phyloP scores from a whole-genome alignment of 2,329 filamentous ascomycete species.

The Aspergillus ibericus region DNA sequence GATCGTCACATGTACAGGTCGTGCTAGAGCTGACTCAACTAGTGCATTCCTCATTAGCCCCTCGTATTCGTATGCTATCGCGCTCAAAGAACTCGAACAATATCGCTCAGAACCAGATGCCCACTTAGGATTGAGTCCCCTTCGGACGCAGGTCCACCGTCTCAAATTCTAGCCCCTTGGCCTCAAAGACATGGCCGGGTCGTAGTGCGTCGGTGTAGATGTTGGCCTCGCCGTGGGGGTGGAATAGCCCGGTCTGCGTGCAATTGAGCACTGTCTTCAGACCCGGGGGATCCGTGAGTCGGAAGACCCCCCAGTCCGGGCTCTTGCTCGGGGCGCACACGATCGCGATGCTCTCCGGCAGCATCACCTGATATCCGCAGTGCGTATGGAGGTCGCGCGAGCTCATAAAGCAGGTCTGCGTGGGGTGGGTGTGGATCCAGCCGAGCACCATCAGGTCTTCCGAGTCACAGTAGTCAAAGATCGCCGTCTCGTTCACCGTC shows the following conservation, averaged over 20 bases:
- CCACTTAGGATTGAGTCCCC: conserved; percentile 9
- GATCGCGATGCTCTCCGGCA: conserved; percentile 93
- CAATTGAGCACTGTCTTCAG: conserved; percentile 82
- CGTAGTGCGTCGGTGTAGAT: conserved; percentile 74
- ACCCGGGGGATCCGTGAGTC: conserved; percentile 89
- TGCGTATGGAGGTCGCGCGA: conserved; percentile 92
- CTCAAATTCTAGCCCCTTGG: conserved; percentile 64
- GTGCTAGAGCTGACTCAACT: not conserved
- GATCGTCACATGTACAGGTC: not conserved
- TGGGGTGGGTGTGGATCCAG: conserved; percentile 98
- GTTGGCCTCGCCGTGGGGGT: conserved; percentile 69
- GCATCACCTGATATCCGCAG: conserved; percentile 91
- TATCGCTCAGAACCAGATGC: not conserved
- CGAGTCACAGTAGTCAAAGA: conserved; percentile 86
- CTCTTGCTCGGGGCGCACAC: conserved; percentile 85
- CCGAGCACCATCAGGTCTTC: conserved; percentile 84
- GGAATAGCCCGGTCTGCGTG: conserved; percentile 76
- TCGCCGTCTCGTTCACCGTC: conserved; percentile 77
- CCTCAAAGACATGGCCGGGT: conserved; percentile 71
- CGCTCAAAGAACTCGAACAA: not conserved
- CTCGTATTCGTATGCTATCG: not conserved
- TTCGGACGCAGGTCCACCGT: conserved; percentile 60
- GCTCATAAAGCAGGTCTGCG: conserved; percentile 97
- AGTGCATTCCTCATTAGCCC: not conserved
- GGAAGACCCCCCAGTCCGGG: conserved; percentile 81